Evolutionary conservation across 2,329 filamentous ascomycete genomes (phyloP), one percentile per base, ranked within the genome.

Genomic region (Emergomyces pasteurianus): DNA sequence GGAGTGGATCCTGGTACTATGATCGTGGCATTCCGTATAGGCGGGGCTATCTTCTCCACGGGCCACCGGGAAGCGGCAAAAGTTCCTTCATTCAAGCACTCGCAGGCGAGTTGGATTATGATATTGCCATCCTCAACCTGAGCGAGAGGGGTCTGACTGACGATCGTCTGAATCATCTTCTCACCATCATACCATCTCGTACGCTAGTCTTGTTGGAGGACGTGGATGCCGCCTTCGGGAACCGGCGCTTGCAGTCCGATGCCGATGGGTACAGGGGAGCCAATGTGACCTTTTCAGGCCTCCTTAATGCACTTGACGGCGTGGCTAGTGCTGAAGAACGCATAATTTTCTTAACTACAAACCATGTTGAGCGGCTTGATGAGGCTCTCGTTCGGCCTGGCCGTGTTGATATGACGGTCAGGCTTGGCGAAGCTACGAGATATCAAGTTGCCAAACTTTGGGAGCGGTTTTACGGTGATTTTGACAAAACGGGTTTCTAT

Each of bases 81-180:
- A 96, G 88, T 63, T 95, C 90, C 0, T 97, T 99, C 67, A 96
- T 99, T 64, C 91, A 96, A 74, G 92, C 94, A 0, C 78, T 99
- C 49, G 94, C 94, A 0, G 92, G 91, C n/a, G 86, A 94, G 69
- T 76, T 96, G 61, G 90, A 96, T 71, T 96, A 92, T 73, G 89
- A 89, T 67, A 94, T 96, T 67, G 91, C 92, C 58, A 92, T 96
- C 76, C 80, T 96, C 65, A 96, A 96, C 67, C 82, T 96, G 36
- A 94, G 89, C 74, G 90, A 96, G 76, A 83, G 90, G 60, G 92
- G 92, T 18, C 82, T 96, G 70, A 95, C 90, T 1, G 92, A 96
- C 67, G 90, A 96, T 71, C 85, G 92, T 66, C 78, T 96, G 60
- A 92, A 92, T 28, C 88, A 90, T 68, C 83, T 96, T 26, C 80